Evolutionary conservation across 306 rosid genomes (phyloP).

Genomic region (Vicia villosa): DNA sequence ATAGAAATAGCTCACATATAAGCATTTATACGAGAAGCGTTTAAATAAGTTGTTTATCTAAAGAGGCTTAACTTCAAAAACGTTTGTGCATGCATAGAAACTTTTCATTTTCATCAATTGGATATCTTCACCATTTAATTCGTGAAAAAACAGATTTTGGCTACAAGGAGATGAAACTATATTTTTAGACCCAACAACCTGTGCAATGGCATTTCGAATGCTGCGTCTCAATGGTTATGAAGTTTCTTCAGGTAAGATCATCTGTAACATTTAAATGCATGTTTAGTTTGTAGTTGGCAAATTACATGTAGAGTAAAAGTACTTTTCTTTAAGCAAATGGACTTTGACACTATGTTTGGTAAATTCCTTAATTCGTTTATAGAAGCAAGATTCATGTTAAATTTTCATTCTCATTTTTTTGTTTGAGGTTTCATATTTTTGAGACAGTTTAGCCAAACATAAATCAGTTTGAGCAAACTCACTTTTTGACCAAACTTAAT

Average conservation of each 20-base stretch:
- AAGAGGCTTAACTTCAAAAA: neutral
- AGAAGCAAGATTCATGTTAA: neutral
- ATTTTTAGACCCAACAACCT: constrained; percentile 65
- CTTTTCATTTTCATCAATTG: neutral
- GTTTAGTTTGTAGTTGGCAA: too few species aligned
- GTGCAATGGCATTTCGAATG: constrained; percentile 81
- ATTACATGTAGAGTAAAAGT: neutral
- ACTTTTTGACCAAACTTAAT: neutral
- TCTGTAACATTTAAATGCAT: neutral
- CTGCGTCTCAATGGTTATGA: constrained; percentile 68
- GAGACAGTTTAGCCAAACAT: neutral
- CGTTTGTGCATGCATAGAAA: neutral
- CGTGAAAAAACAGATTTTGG: constrained; percentile 58
- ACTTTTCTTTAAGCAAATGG: neutral
- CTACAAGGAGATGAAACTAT: constrained; percentile 64
- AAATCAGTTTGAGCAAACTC: neutral
- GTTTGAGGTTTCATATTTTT: neutral
- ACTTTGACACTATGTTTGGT: neutral
- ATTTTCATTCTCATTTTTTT: neutral
- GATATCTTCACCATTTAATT: constrained; percentile 6
- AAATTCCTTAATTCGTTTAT: neutral
- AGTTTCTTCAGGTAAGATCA: constrained; percentile 64
- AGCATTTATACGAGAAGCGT: too few species aligned
- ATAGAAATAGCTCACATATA: too few species aligned
- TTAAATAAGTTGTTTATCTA: too few species aligned